phyloP scores from a whole-genome alignment of 139 green algal species.

The Coccomyxa sp. region DNA sequence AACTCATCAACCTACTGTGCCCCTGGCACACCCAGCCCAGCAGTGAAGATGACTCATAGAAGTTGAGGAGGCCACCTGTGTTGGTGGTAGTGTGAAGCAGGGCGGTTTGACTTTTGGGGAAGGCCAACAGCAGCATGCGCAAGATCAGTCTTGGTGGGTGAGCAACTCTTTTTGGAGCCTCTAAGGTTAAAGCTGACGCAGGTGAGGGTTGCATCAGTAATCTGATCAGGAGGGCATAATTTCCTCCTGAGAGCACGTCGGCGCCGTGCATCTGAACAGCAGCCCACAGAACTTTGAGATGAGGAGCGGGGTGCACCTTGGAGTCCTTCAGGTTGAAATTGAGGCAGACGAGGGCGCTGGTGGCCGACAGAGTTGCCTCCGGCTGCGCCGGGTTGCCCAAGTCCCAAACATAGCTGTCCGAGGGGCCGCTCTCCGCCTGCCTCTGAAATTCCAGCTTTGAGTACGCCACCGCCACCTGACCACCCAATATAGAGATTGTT shows the following conservation, averaged over 20 bases:
- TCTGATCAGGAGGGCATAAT: neutral
- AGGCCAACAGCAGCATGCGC: too few relatives aligned
- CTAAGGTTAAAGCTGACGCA: neutral
- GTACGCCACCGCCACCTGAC: conserved; percentile 65
- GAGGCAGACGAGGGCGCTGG: conserved; percentile 71
- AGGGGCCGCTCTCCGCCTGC: conserved; percentile 40
- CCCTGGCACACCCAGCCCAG: too few relatives aligned
- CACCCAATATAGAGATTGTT: neutral
- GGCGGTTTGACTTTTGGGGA: too few relatives aligned
- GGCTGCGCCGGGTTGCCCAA: conserved; percentile 79
- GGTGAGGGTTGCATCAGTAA: neutral
- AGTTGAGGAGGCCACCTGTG: too few relatives aligned
- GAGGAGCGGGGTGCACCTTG: neutral
- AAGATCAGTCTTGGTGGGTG: neutral
- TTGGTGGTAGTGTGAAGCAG: too few relatives aligned
- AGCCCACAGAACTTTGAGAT: neutral
- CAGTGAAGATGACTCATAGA: too few relatives aligned
- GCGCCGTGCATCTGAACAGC: neutral
- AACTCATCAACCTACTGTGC: too few relatives aligned
- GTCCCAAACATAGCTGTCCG: conserved; percentile 86
- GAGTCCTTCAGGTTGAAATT: conserved; percentile 74
- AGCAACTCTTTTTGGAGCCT: neutral
- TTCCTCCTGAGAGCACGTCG: neutral
- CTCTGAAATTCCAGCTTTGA: conserved; percentile 80
- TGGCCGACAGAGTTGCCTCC: conserved; percentile 67